phyloP scores from a whole-genome alignment of 495 filamentous ascomycete genomes.

The Neurospora cerealis region DNA sequence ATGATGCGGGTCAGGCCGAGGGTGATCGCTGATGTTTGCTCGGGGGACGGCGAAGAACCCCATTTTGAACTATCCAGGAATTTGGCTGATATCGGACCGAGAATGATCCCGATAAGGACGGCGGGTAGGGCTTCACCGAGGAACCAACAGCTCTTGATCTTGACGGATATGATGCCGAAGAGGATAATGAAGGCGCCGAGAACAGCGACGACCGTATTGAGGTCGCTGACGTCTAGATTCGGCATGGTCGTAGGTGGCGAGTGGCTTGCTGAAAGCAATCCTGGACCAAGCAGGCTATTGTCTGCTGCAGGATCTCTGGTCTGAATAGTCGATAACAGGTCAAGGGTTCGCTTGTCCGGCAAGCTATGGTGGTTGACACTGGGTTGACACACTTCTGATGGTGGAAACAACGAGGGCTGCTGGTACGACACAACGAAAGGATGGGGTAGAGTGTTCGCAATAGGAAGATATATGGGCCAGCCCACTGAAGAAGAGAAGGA shows the following conservation, averaged over 20 bases:
- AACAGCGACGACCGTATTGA: conserved; percentile 40
- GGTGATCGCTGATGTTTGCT: conserved; percentile 34
- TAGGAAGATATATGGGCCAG: background rate
- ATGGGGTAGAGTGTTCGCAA: background rate
- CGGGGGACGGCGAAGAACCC: conserved; percentile 24
- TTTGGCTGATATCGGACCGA: conserved; percentile 41
- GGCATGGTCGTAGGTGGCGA: conserved; percentile 24
- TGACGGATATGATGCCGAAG: conserved; percentile 42
- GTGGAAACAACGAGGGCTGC: background rate
- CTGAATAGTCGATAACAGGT: background rate
- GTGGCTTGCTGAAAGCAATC: background rate
- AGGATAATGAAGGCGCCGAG: conserved; percentile 28
- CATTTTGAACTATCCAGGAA: conserved; percentile 37
- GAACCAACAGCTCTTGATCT: conserved; percentile 45
- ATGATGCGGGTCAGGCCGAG: conserved; percentile 42
- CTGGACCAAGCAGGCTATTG: background rate
- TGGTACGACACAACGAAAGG: background rate
- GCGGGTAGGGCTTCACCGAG: conserved; percentile 49
- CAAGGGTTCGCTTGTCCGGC: background rate
- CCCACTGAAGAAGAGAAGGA: background rate
- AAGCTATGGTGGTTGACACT: background rate
- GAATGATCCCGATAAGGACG: conserved; percentile 35
- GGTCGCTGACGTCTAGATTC: conserved; percentile 40
- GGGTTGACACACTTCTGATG: background rate
- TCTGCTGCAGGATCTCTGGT: background rate